phyloP scores from a whole-genome alignment of 1,139 yeast genomes.

The Yamadazyma pseudoaaseri region DNA sequence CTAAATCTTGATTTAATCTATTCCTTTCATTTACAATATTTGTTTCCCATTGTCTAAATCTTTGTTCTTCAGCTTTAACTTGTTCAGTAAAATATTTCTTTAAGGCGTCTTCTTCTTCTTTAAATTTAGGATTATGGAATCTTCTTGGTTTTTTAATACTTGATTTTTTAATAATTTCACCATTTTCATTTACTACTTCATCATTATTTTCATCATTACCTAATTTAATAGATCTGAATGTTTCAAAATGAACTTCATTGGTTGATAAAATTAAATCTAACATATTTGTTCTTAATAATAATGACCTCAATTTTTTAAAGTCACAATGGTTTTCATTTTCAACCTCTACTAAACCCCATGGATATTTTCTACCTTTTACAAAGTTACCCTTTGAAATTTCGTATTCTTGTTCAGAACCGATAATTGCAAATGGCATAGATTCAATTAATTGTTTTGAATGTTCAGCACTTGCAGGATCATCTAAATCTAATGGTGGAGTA shows the following conservation, averaged over 20 bases:
- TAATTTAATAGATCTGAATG: conserved; percentile 80
- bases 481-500: conserved; percentile 79
- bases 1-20: conserved; percentile 90
- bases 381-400: conserved; percentile 73
- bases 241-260: conserved; percentile 90
- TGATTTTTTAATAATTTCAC: conserved; percentile 33
- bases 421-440: conserved; percentile 90
- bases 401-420: conserved; percentile 87
- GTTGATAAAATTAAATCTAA: conserved; percentile 85
- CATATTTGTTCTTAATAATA: conserved; percentile 89
- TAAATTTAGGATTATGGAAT: conserved; percentile 84
- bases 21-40: conserved; percentile 93
- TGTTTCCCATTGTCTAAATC: conserved; percentile 98
- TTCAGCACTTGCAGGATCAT: conserved; percentile 73
- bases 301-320: conserved; percentile 85
- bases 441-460: conserved; percentile 83
- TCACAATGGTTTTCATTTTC: conserved; percentile 96
- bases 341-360: conserved; percentile 97
- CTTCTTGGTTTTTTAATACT: conserved; percentile 47
- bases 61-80: conserved; percentile 93
- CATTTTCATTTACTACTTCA: conserved; percentile 34
- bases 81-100: conserved; percentile 97
- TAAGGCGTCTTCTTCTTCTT: conserved; percentile 93
- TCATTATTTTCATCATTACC: conserved; percentile 53
- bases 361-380: conserved; percentile 89